Percentiles rank a stretch among this genome's conserved stretches.
phyloP scores from a whole-genome alignment of 495 filamentous ascomycete species.

The Penicillium bialowiezense region DNA sequence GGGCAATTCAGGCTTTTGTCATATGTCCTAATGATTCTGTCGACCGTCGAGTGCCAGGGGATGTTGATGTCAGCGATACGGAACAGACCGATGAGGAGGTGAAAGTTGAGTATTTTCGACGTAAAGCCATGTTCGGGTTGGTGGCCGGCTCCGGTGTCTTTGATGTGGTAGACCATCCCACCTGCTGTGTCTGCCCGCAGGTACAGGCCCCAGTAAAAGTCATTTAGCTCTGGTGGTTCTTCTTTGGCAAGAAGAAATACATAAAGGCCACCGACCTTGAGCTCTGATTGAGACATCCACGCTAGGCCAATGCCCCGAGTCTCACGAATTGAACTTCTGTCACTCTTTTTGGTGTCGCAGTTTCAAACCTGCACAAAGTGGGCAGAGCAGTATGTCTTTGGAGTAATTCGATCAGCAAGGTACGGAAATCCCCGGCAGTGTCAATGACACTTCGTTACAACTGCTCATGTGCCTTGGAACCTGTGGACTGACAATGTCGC shows the following conservation, averaged over 20 bases:
- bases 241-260: conserved; percentile 11
- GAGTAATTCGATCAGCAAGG: neutral
- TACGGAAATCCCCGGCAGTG: neutral
- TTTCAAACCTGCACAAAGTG: neutral
- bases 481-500: neutral
- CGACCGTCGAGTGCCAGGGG: neutral
- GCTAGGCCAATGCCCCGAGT: too few species aligned
- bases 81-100: conserved; percentile 19
- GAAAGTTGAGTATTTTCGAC: conserved; percentile 7
- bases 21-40: conserved; percentile 5
- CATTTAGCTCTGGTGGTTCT: conserved; percentile 15
- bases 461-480: neutral
- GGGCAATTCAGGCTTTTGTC: conserved; percentile 7
- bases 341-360: too few species aligned
- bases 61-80: conserved; percentile 8
- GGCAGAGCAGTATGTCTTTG: neutral
- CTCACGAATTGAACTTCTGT: too few species aligned
- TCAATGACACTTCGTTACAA: neutral
- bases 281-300: conserved; percentile 2
- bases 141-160: conserved; percentile 11
- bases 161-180: conserved; percentile 20
- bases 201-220: conserved; percentile 24
- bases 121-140: conserved; percentile 12
- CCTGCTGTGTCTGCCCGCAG: conserved; percentile 3
- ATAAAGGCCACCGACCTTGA: conserved; percentile 14